Base-by-base conservation (phyloP, 192 early-diverging fungal genomes). In the Gamsiella multidivaricata region DNA sequence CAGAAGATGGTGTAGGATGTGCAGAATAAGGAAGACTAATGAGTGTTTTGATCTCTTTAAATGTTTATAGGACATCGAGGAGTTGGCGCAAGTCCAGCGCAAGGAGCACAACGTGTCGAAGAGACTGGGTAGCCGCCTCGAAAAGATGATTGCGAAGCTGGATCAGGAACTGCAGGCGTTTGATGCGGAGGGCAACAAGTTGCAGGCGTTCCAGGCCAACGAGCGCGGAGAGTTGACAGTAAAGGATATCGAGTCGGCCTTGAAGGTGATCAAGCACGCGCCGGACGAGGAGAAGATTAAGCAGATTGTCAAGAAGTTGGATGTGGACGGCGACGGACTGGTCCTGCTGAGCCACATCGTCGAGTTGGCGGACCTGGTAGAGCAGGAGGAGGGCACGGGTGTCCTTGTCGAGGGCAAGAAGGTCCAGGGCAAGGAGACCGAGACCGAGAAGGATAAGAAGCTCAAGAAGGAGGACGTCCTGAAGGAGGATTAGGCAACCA, bases 81-180 rank as follows among this genome's bases (percentile, higher is more conserved):
- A 85, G 65, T 54, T 87, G 17, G 79, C 87, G 22, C 86, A 85
- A 49, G 85, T 82, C 25, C 78, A 84, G 59, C 74, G 72, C 32
- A 70, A 88, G 52, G 76, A 88, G 14, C 71, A 86, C 49, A 89
- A 91, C 53, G 81, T 86, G 3, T 82, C 87, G 8, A 69, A 81
- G 41, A 81, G 87, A 28, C 81, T 95, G 61, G 86, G 89, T 12
- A 80, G 81, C 42, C 88, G 88, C 23, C 84, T 95, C 9, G 91
- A 94, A 73, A 93, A 92, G 82, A 93, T 95, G 93, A 86, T 95
- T 60, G 65, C 73, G 49, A 87, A 86, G 61, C 84, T 95, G 26
- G 92, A 94, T 61, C 81, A 82, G 46, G 93, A 95, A 63, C 58
- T 94, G 15, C 70, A 85, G 46, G 87, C 89, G 36, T 84, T 86